Conservation (phyloP, 306 rosid species). For the Canavalia ensiformis region DNA sequence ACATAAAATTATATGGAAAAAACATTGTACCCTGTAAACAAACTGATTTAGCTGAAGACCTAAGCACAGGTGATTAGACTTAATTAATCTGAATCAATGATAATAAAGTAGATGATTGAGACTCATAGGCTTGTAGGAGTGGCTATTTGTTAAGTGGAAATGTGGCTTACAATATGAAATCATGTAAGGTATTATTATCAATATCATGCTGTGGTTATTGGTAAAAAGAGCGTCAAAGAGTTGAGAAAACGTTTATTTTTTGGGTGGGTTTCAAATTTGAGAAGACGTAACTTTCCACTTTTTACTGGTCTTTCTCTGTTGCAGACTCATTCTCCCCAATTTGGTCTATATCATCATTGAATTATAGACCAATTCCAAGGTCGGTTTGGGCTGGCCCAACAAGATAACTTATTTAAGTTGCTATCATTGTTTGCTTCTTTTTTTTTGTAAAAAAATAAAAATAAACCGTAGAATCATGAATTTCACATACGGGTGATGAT, state of each 20-base stretch:
- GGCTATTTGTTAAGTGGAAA: slow-evolving; percentile 21
- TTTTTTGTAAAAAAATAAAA: no score
- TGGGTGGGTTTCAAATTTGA: slow-evolving; percentile 16
- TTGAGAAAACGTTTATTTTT: slow-evolving; percentile 14
- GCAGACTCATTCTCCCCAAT: background rate
- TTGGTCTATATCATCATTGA: slow-evolving; percentile 47
- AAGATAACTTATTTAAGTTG: slow-evolving; percentile 38
- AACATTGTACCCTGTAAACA: slow-evolving; percentile 18
- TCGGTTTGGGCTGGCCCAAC: slow-evolving; percentile 70
- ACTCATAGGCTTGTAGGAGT: background rate
- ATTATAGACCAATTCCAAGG: slow-evolving; percentile 45
- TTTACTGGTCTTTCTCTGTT: background rate
- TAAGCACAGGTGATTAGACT: slow-evolving; percentile 50
- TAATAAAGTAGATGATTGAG: slow-evolving; percentile 33
- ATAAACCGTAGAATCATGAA: slow-evolving; percentile 27
- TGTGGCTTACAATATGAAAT: slow-evolving; percentile 2
- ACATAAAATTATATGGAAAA: slow-evolving; percentile 33
- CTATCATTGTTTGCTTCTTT: slow-evolving; percentile 39
- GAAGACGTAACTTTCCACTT: slow-evolving; percentile 34
- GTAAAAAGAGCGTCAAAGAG: slow-evolving; percentile 22
- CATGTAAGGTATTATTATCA: background rate
- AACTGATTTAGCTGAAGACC: slow-evolving; percentile 45
- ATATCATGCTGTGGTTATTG: slow-evolving; percentile 35
- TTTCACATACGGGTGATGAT: background rate
- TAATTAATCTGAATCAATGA: slow-evolving; percentile 34